Base-by-base conservation (phyloP, 2,329 filamentous ascomycete species). In the Fonsecaea multimorphosa region DNA sequence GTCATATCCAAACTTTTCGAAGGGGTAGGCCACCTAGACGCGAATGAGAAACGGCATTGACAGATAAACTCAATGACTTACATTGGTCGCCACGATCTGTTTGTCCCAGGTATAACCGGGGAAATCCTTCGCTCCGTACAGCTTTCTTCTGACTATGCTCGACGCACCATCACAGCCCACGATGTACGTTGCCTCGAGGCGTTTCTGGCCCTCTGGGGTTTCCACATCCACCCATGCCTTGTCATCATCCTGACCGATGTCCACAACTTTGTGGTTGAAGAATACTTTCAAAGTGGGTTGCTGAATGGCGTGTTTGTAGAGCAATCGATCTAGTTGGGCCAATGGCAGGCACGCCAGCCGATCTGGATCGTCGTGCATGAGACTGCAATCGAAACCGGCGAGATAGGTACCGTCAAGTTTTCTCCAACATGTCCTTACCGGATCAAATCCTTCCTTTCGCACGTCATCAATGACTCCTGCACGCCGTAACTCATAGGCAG, bases 381-480 rank as follows among this genome's bases (percentile, higher is more conserved):
- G 54, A 24, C 56, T 64, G 61, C 63, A 62, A 36, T 70, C 61
- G 36, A 70, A 72, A 1, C 72, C 72, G 0, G 75, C 75, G 11
- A 81, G 73, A 14, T 73, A 71, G 1, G 73, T 74, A 1, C 76
- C 75, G 64, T 78, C 76, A 16, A 79, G 72, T 63, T 82, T 78
- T 14, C 82, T 72, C 82, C 82, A 84, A 64, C 78, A 79, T 58
- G 82, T 77, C 34, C 76, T 75, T 46, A 73, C 72, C 19, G 81
- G 78, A 19, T 77, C 72, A 61, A 84, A 78, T 22, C 83, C 80
- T 22, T 77, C 74, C 11, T 74, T 72, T 19, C 78, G 78, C n/a
- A 84, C 76, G 70, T 84, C 80, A 22, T 83, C 81, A 24, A 89
- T 76, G 14, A 89, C 82, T 1, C 87, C 87, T 0, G 87, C 87